A percentile compares a stretch with the other conserved stretches of the same genome.
Conservation (phyloP, 106 monocot genomes). For the Alisma plantagoaquatica region DNA sequence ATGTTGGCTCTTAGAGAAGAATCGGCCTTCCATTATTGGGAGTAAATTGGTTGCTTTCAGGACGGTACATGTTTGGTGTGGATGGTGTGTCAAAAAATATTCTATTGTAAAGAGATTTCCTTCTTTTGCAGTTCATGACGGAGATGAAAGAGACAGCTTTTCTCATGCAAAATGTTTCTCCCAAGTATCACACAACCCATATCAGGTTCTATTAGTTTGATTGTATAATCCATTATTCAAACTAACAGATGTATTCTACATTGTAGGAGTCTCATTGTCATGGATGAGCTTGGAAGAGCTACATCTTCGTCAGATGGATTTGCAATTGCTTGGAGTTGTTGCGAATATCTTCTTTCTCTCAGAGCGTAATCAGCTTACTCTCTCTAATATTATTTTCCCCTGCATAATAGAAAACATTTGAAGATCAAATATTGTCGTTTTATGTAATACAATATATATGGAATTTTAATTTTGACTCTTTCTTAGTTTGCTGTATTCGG, state of each 20-base stretch:
- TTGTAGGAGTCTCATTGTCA: conserved; percentile 79
- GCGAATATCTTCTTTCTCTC: conserved; percentile 78
- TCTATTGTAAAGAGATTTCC: no score
- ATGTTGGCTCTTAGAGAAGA: no score
- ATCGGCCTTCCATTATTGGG: no score
- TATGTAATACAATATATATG: no score
- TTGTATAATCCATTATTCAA: not conserved
- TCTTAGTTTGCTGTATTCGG: no score
- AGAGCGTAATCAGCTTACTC: conserved; percentile 46
- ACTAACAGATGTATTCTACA: not conserved
- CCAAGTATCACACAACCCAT: conserved; percentile 32
- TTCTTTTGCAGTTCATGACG: conserved; percentile 84
- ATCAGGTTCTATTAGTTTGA: not conserved
- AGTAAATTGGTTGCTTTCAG: no score
- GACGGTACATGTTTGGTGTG: no score
- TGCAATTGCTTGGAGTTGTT: conserved; percentile 99
- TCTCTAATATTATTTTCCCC: no score
- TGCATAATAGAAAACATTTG: no score
- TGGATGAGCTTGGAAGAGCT: conserved; percentile 99
- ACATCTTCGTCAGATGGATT: conserved; percentile 97
- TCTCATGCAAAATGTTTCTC: conserved; percentile 88
- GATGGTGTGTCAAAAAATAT: no score
- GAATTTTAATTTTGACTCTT: no score
- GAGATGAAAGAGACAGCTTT: conserved; percentile 99
- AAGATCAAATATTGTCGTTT: no score